A percentile compares a stretch with the other conserved stretches of the same genome.
Conservation (phyloP, 495 filamentous ascomycete genomes). For the Pyronema domesticum region DNA sequence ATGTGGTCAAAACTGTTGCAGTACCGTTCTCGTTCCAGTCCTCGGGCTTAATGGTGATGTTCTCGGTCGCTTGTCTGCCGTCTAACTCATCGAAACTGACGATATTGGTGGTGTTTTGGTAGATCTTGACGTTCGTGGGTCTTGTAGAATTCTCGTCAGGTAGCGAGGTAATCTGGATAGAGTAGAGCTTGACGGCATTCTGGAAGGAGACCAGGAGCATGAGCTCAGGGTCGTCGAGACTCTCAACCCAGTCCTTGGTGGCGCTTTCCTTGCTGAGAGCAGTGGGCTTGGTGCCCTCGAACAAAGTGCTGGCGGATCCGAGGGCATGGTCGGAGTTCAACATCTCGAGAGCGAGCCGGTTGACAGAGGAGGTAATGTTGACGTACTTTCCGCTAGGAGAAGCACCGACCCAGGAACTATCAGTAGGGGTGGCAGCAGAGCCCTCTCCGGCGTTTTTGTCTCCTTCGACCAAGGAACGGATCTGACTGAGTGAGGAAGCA, state of each 20-base stretch:
- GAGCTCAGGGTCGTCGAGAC: constrained; percentile 94
- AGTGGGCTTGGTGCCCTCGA: constrained; percentile 47
- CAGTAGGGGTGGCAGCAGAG: constrained; percentile 23
- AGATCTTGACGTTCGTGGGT: constrained; percentile 69
- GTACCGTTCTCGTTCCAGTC: constrained; percentile 91
- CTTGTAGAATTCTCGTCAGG: constrained; percentile 66
- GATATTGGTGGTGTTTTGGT: constrained; percentile 69
- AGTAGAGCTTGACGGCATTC: constrained; percentile 75
- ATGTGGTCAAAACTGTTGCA: constrained; percentile 63
- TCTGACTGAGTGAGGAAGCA: constrained; percentile 29
- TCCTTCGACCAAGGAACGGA: constrained; percentile 29
- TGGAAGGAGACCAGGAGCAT: constrained; percentile 89
- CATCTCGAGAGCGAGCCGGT: constrained; percentile 63
- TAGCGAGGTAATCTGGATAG: constrained; percentile 72
- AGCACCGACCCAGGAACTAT: constrained; percentile 51
- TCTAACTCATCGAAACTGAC: constrained; percentile 93
- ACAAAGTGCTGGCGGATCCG: constrained; percentile 51
- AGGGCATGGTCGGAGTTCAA: constrained; percentile 62
- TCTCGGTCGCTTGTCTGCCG: constrained; percentile 60
- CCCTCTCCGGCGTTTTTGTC: constrained; percentile 30
- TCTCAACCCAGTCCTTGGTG: constrained; percentile 75
- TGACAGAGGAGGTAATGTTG: constrained; percentile 68
- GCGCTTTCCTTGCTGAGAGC: constrained; percentile 33
- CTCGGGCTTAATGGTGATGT: constrained; percentile 45
- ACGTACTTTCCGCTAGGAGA: constrained; percentile 55